Evolutionary conservation across 2,329 filamentous ascomycete species (phyloP).

Genomic region (Macroventuria anomochaeta): DNA sequence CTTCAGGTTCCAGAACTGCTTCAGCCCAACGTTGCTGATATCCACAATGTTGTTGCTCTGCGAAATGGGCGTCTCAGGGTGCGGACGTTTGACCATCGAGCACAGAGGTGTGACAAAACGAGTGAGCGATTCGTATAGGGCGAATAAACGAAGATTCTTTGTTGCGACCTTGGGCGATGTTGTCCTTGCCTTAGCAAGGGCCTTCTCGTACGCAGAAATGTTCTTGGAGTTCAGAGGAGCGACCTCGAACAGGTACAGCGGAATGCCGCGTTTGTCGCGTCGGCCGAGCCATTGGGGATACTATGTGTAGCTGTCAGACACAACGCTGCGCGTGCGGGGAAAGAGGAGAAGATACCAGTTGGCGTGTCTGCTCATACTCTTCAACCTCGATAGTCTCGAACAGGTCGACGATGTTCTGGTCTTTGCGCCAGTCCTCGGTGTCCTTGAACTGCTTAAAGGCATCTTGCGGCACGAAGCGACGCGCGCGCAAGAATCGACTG

Average conservation of each 20-base stretch:
- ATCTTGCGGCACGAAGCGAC: slow-evolving; percentile 78
- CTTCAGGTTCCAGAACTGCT: slow-evolving; percentile 96
- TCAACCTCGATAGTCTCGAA: slow-evolving; percentile 87
- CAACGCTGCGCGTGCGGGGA: background rate
- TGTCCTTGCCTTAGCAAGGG: slow-evolving; percentile 60
- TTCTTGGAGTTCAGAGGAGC: slow-evolving; percentile 81
- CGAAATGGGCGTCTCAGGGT: slow-evolving; percentile 84
- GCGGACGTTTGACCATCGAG: slow-evolving; percentile 75
- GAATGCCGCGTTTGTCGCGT: slow-evolving; percentile 87
- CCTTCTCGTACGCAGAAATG: slow-evolving; percentile 78
- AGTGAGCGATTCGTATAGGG: slow-evolving; percentile 90
- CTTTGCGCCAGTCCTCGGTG: slow-evolving; percentile 84
- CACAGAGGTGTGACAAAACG: slow-evolving; percentile 86
- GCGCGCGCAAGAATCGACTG: slow-evolving; percentile 84
- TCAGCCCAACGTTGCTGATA: slow-evolving; percentile 83
- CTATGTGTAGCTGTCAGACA: slow-evolving; percentile 53
- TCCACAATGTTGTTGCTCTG: slow-evolving; percentile 96
- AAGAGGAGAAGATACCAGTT: slow-evolving; percentile 64
- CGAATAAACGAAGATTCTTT: slow-evolving; percentile 85
- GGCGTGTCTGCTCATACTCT: slow-evolving; percentile 80
- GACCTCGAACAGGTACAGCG: slow-evolving; percentile 90
- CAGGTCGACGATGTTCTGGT: slow-evolving; percentile 77
- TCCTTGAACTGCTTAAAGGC: slow-evolving; percentile 85
- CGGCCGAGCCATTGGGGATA: slow-evolving; percentile 96
- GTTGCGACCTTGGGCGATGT: slow-evolving; percentile 70